A percentile compares a stretch with the other conserved stretches of the same genome.
These are phyloP conservation scores for Xylariales sp. DNA, from an alignment of 2,329 filamentous ascomycete species.

Conservation along the genomic window DNA sequence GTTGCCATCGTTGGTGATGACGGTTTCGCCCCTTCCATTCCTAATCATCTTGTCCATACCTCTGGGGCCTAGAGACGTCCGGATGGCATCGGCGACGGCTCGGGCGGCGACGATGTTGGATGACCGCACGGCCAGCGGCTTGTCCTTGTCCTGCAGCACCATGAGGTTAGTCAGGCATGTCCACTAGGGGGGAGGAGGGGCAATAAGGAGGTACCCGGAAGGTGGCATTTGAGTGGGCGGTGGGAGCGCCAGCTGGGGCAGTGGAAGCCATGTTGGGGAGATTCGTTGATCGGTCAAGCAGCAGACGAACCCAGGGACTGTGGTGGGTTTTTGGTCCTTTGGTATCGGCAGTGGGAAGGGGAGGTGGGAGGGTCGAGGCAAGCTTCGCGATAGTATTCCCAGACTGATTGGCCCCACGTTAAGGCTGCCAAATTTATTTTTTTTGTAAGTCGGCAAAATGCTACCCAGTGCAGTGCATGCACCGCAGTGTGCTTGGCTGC, in stretches of 20 bases:
- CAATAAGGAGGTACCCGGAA: conserved; percentile 44
- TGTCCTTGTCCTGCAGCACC: conserved; percentile 86
- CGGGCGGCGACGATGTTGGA: conserved; percentile 96
- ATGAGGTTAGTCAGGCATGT: conserved; percentile 12
- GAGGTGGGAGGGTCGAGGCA: neutral
- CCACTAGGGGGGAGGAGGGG: conserved; percentile 3
- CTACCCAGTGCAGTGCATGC: no score
- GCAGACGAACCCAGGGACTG: neutral
- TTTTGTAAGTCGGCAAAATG: conserved; percentile 15
- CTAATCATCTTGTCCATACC: conserved; percentile 99
- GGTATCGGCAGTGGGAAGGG: neutral
- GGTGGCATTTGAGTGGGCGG: conserved; percentile 45
- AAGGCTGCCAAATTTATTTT: conserved; percentile 14
- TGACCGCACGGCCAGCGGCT: conserved; percentile 93
- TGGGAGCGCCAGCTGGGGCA: conserved; percentile 32
- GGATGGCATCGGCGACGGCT: conserved; percentile 96
- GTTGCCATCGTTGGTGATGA: conserved; percentile 99
- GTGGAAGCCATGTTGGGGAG: conserved; percentile 36
- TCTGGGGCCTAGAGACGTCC: conserved; percentile 91
- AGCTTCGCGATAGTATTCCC: neutral
- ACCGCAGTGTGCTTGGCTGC: no score
- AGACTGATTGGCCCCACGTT: conserved; percentile 12
- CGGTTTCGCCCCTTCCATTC: conserved; percentile 91
- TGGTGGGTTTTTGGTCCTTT: conserved; percentile 1
- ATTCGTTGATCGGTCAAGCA: neutral